Evolutionary conservation across 441 rosid species (phyloP).

Genomic region (Pelargonium hybrid): DNA sequence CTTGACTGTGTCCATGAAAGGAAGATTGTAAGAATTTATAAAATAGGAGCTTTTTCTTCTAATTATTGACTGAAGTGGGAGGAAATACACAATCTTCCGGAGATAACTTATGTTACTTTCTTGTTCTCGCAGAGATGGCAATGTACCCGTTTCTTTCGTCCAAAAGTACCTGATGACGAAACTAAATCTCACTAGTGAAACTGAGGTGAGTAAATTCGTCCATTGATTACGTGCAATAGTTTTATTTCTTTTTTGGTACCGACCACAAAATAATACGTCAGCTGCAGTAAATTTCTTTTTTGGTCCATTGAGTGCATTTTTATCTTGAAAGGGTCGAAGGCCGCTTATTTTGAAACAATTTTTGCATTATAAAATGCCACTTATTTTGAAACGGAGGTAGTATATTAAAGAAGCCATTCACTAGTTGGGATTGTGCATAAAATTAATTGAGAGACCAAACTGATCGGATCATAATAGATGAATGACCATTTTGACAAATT

Average conservation of each 20-base stretch:
- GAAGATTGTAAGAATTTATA: not conserved
- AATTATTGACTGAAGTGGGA: not conserved
- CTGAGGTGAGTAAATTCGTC: slow-evolving; percentile 47
- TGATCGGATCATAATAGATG: too few species aligned
- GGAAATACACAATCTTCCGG: not conserved
- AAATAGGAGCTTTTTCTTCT: not conserved
- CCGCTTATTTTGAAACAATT: too few species aligned
- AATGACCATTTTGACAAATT: too few species aligned
- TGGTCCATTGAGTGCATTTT: too few species aligned
- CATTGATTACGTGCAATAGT: not conserved
- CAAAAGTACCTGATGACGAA: slow-evolving; percentile 83
- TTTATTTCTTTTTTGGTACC: not conserved
- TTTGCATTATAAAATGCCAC: too few species aligned
- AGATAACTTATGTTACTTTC: slow-evolving; percentile 10
- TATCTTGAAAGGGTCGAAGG: too few species aligned
- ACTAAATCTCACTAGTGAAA: slow-evolving; percentile 66
- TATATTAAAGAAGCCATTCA: too few species aligned
- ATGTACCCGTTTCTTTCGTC: slow-evolving; percentile 61
- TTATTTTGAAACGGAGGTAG: too few species aligned
- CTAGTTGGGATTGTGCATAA: too few species aligned
- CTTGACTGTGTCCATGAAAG: too few species aligned
- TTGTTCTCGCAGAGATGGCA: slow-evolving; percentile 62
- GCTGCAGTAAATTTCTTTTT: not conserved
- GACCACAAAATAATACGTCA: not conserved
- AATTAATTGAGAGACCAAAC: too few species aligned